A percentile compares a stretch with the other conserved stretches of the same genome.
These are phyloP conservation scores for Durusdinium trenchii DNA, from an alignment of 73 alveolate genomes.

Conservation along the genomic window DNA sequence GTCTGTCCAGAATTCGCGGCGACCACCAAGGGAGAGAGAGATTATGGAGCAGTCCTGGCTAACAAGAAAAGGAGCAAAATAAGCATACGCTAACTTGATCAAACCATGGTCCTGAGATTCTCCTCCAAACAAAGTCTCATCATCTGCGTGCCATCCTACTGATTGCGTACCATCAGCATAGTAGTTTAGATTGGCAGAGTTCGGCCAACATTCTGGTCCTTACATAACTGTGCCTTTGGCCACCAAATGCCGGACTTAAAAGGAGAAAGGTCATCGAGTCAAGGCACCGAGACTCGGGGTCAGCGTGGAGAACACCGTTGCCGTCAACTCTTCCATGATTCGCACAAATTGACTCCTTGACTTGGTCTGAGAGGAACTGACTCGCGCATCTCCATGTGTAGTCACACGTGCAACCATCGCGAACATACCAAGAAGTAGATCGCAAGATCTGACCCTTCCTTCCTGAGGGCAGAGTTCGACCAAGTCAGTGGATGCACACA, in stretches of 20 bases:
- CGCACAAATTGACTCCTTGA: not conserved
- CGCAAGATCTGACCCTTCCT: conserved; percentile 43
- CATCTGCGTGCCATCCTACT: conserved; percentile 94
- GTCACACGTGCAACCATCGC: conserved; percentile 77
- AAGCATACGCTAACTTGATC: not conserved
- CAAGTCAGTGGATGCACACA: not conserved
- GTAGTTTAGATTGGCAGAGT: conserved; percentile 78
- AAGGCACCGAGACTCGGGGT: not conserved
- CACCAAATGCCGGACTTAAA: not conserved
- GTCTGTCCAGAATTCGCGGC: conserved; percentile 74
- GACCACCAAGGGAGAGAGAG: conserved; percentile 76
- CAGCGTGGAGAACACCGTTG: conserved; percentile 19
- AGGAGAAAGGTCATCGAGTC: not conserved
- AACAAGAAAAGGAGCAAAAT: not conserved
- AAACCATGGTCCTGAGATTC: conserved; percentile 24
- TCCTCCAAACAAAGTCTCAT: conserved; percentile 72
- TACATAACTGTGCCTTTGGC: not conserved
- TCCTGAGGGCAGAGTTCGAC: not conserved
- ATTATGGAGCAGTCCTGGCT: conserved; percentile 75
- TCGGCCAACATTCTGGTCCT: conserved; percentile 79
- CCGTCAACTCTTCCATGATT: conserved; percentile 48
- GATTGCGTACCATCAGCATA: conserved; percentile 88
- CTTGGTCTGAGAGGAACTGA: not conserved
- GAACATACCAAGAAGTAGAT: conserved; percentile 65
- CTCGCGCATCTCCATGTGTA: conserved; percentile 83